phyloP scores from a whole-genome alignment of 768 basidiomycete species.

The Austroboletus eburneus region DNA sequence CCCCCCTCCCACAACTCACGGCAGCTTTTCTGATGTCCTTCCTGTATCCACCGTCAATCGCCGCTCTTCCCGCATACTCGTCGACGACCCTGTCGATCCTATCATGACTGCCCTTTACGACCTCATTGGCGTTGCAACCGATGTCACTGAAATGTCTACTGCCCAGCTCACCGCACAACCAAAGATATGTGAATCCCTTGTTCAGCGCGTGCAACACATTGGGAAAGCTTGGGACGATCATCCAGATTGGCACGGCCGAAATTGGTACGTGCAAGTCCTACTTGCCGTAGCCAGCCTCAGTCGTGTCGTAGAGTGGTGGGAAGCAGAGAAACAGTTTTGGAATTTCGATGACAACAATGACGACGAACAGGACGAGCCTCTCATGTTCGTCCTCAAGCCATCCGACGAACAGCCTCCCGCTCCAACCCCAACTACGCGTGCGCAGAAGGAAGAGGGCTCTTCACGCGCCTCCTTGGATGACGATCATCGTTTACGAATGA shows the following conservation, averaged over 20 bases:
- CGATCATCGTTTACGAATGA: slow-evolving; percentile 41
- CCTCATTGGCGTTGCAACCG: slow-evolving; percentile 89
- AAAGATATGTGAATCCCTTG: slow-evolving; percentile 79
- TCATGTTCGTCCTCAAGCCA: slow-evolving; percentile 92
- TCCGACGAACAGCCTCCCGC: slow-evolving; percentile 52
- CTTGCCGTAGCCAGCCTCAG: slow-evolving; percentile 94
- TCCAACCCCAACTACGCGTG: slow-evolving; percentile 37
- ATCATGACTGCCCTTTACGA: slow-evolving; percentile 90
- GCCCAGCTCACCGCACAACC: slow-evolving; percentile 81
- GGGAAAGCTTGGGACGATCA: slow-evolving; percentile 97
- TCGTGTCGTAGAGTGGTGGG: slow-evolving; percentile 99
- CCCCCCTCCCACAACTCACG: slow-evolving; percentile 62
- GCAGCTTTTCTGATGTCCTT: slow-evolving; percentile 58
- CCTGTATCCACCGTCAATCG: slow-evolving; percentile 50
- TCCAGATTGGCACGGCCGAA: slow-evolving; percentile 95
- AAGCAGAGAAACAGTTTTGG: slow-evolving; percentile 99
- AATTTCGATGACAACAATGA: slow-evolving; percentile 93
- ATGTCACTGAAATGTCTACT: slow-evolving; percentile 87
- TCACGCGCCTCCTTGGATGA: slow-evolving; percentile 35
- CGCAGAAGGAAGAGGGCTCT: slow-evolving; percentile 32
- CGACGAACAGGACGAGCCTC: slow-evolving; percentile 84
- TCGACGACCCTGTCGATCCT: slow-evolving; percentile 83
- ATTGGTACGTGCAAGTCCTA: slow-evolving; percentile 97
- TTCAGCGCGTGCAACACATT: slow-evolving; percentile 86
- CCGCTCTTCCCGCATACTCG: slow-evolving; percentile 75